A percentile compares a stretch with the other conserved stretches of the same genome.
These are phyloP conservation scores for Cladophialophora immunda DNA, from an alignment of 2,329 filamentous ascomycete genomes.

Conservation along the genomic window DNA sequence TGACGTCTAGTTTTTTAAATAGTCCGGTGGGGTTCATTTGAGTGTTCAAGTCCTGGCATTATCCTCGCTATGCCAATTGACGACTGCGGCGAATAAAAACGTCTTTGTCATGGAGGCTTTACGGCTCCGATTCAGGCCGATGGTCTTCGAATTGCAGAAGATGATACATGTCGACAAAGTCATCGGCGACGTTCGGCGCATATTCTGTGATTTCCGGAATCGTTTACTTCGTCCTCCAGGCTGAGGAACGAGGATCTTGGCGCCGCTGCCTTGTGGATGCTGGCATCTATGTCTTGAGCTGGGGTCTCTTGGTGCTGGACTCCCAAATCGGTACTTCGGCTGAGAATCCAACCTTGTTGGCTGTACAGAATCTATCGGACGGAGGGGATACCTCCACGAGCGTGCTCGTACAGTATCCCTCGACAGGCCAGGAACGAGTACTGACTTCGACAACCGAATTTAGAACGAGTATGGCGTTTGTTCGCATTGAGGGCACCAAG, in stretches of 20 bases:
- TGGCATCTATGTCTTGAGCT: constrained; percentile 87
- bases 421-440: constrained; percentile 52
- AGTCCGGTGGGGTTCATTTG: too few species aligned
- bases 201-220: too few species aligned
- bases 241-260: constrained; percentile 83
- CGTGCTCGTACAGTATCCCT: constrained; percentile 51
- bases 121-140: too few species aligned
- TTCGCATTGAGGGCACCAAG: constrained; percentile 35
- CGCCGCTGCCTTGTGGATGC: constrained; percentile 84
- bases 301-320: constrained; percentile 90
- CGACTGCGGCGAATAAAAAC: too few species aligned
- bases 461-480: constrained; percentile 60
- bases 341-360: constrained; percentile 71
- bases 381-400: constrained; percentile 46
- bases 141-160: too few species aligned
- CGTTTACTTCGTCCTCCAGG: too few species aligned
- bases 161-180: too few species aligned
- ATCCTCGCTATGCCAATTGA: too few species aligned
- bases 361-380: constrained; percentile 54
- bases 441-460: constrained; percentile 49
- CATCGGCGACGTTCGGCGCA: too few species aligned
- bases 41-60: too few species aligned
- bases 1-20: too few species aligned
- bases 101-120: too few species aligned
- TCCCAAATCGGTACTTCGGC: constrained; percentile 68